A percentile compares a stretch with the other conserved stretches of the same genome.
These are phyloP conservation scores for Hypoxylon crocopeplum DNA, from an alignment of 495 filamentous ascomycete genomes.

Conservation along the genomic window DNA sequence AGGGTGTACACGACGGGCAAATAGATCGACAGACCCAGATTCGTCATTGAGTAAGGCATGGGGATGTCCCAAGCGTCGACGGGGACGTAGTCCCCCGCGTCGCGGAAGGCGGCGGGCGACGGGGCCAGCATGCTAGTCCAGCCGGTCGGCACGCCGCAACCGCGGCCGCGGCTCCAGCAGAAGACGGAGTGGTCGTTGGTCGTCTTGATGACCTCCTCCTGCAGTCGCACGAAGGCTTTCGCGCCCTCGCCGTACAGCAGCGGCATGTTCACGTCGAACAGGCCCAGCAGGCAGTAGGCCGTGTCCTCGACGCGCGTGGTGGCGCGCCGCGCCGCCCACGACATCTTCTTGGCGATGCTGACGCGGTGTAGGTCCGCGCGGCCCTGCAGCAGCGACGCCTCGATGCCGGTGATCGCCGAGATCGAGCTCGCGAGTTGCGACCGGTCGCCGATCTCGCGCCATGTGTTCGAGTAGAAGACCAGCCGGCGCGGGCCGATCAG, in stretches of 20 bases:
- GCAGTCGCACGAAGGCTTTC: conserved; percentile 39
- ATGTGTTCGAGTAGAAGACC: conserved; percentile 42
- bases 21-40: no score
- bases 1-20: no score
- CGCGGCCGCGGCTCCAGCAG: no score
- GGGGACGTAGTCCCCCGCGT: no score
- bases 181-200: no score
- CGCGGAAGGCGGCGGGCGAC: no score
- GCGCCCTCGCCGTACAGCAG: conserved; percentile 42
- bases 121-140: no score
- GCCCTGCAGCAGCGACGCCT: conserved; percentile 22
- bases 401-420: conserved; percentile 43
- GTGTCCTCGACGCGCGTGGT: conserved; percentile 38
- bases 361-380: conserved; percentile 20
- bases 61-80: no score
- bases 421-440: conserved; percentile 28
- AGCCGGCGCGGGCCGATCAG: conserved; percentile 43
- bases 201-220: conserved; percentile 43
- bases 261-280: conserved; percentile 43
- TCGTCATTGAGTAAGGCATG: no score
- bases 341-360: conserved; percentile 37
- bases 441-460: conserved; percentile 42
- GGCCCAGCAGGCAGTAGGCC: conserved; percentile 42
- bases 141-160: no score
- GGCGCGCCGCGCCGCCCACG: conserved; percentile 31